These are phyloP conservation scores for Sarocladiaceae sp. DNA, from an alignment of 2,329 filamentous ascomycete species.

Conservation along the genomic window DNA sequence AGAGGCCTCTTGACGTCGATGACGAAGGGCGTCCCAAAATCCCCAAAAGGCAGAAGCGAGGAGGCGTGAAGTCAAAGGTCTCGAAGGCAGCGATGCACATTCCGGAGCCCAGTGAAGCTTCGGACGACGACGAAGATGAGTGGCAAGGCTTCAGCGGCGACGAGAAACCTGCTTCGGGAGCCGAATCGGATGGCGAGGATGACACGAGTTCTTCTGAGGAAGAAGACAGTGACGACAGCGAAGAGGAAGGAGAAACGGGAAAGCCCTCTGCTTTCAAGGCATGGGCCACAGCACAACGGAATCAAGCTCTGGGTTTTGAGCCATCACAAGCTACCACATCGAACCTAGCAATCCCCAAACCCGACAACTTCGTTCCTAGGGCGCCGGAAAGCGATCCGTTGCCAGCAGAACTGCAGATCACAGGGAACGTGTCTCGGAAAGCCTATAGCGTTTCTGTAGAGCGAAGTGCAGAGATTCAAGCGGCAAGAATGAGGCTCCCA, in stretches of 20 bases:
- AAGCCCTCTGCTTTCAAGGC: slow-evolving; percentile 74
- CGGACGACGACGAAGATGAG: slow-evolving; percentile 38
- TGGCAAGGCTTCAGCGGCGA: slow-evolving; percentile 60
- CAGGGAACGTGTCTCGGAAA: slow-evolving; percentile 59
- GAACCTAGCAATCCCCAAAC: slow-evolving; percentile 48
- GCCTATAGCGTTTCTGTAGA: slow-evolving; percentile 71
- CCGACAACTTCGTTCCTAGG: slow-evolving; percentile 61
- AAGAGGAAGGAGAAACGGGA: slow-evolving; percentile 24
- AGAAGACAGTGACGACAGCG: slow-evolving; percentile 23
- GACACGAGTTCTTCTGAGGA: slow-evolving; percentile 5
- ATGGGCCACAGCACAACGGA: slow-evolving; percentile 85
- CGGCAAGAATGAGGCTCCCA: slow-evolving; percentile 73
- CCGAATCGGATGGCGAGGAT: slow-evolving; percentile 2
- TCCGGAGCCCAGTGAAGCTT: slow-evolving; percentile 34
- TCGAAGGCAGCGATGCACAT: slow-evolving; percentile 35
- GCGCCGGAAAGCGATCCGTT: slow-evolving; percentile 67
- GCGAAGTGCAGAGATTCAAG: slow-evolving; percentile 70
- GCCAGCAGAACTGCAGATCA: slow-evolving; percentile 61
- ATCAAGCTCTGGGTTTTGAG: slow-evolving; percentile 70
- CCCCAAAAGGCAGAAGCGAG: slow-evolving; percentile 73
- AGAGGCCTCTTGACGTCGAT: slow-evolving; percentile 78
- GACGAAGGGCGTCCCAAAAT: slow-evolving; percentile 77
- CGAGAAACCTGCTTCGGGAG: slow-evolving; percentile 26
- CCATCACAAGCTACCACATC: slow-evolving; percentile 39
- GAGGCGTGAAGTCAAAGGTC: slow-evolving; percentile 54